A percentile compares a stretch with the other conserved stretches of the same genome.
Conservation (phyloP, 2,329 filamentous ascomycete genomes). For the Hawksworthiomyces lignivorus region DNA sequence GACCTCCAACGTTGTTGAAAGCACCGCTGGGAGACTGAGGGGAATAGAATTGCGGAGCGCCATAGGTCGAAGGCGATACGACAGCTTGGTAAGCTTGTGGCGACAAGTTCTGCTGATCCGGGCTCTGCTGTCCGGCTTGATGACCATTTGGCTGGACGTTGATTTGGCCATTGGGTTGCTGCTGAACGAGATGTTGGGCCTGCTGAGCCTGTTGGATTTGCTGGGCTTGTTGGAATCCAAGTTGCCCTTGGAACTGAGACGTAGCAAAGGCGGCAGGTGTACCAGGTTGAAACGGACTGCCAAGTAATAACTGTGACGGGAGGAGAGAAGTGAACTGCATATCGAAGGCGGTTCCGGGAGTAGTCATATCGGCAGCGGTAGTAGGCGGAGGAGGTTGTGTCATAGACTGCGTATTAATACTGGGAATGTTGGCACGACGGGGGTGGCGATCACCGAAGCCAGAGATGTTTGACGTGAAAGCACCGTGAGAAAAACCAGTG, state of each 20-base stretch:
- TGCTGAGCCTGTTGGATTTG: conserved; percentile 49
- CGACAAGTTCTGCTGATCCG: conserved; percentile 69
- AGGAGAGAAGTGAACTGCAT: conserved; percentile 98
- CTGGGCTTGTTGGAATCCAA: conserved; percentile 63
- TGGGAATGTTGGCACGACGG: conserved; percentile 77
- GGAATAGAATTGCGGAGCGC: conserved; percentile 71
- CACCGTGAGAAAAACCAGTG: conserved; percentile 87
- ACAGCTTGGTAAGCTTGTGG: conserved; percentile 78
- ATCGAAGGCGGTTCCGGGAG: conserved; percentile 82
- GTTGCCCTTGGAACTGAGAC: conserved; percentile 82
- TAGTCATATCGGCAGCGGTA: conserved; percentile 66
- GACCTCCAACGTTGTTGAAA: conserved; percentile 57
- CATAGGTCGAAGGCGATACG: conserved; percentile 77
- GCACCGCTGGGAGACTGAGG: conserved; percentile 79
- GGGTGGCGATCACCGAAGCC: conserved; percentile 84
- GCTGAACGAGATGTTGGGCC: conserved; percentile 52
- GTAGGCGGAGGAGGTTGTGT: conserved; percentile 25
- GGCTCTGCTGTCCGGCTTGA: conserved; percentile 52
- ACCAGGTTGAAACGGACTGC: conserved; percentile 93
- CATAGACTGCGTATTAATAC: conserved; percentile 79
- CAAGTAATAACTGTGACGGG: conserved; percentile 87
- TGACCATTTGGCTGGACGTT: conserved; percentile 61
- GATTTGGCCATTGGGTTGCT: conserved; percentile 41
- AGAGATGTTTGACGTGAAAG: conserved; percentile 78
- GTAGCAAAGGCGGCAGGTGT: conserved; percentile 85